Percentiles rank a stretch among this genome's conserved stretches.
Evolutionary conservation across 495 filamentous ascomycete species (phyloP).

Genomic region (Xylaria curta): DNA sequence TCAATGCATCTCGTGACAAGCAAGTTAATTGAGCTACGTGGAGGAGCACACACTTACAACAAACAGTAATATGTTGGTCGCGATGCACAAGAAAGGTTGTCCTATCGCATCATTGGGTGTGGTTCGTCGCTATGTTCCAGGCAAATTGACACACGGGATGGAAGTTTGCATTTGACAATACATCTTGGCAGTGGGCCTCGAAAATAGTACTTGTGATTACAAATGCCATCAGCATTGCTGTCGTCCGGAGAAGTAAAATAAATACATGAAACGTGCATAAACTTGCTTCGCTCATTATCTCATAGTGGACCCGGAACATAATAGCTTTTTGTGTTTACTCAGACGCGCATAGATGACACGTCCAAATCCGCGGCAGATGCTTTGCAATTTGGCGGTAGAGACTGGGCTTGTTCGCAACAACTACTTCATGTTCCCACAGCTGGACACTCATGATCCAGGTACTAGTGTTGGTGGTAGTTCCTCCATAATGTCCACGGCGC

Average conservation of each 20-base stretch:
- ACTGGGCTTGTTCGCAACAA: background rate
- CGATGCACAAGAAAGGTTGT: background rate
- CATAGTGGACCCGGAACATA: constrained; percentile 15
- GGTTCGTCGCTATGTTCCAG: background rate
- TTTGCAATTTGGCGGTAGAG: background rate
- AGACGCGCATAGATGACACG: constrained; percentile 7
- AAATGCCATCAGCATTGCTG: constrained; percentile 2
- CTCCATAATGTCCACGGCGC: background rate
- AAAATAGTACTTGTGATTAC: background rate
- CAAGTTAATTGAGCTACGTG: background rate
- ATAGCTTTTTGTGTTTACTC: constrained; percentile 7
- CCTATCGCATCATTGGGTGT: background rate
- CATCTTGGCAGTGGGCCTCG: constrained; percentile 12
- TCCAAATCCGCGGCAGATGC: background rate
- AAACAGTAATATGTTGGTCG: background rate
- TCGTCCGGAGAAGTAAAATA: background rate
- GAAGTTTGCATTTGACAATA: background rate
- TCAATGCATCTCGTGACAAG: background rate
- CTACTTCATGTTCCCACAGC: background rate
- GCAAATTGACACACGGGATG: background rate
- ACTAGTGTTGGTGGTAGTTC: background rate
- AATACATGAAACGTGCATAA: constrained; percentile 22
- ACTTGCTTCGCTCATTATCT: constrained; percentile 22
- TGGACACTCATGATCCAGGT: background rate
- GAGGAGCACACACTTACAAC: background rate